Evolutionary conservation across 495 filamentous ascomycete genomes (phyloP).

Genomic region (Daldinia bambusicola): DNA sequence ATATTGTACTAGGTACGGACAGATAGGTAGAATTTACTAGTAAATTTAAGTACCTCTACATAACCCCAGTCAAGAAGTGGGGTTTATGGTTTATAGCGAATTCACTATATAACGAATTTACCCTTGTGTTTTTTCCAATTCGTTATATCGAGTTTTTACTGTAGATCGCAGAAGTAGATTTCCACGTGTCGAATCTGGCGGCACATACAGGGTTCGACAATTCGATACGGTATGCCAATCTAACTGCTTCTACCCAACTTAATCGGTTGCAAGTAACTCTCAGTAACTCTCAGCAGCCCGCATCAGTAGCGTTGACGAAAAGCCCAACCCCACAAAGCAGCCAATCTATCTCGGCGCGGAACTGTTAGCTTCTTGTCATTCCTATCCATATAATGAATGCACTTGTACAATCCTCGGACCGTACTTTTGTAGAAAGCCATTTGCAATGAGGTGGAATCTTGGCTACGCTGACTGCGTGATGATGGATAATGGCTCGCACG

Average conservation of each 20-base stretch:
- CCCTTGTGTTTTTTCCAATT: too few species aligned
- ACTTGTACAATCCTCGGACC: not conserved
- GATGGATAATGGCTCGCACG: conserved; percentile 32
- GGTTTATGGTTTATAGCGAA: too few species aligned
- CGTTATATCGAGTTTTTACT: too few species aligned
- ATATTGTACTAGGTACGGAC: too few species aligned
- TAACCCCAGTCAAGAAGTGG: too few species aligned
- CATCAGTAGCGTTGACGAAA: not conserved
- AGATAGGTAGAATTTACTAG: too few species aligned
- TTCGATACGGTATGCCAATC: conserved; percentile 6
- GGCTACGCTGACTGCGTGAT: conserved; percentile 18
- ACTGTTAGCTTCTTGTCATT: conserved; percentile 9
- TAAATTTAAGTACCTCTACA: too few species aligned
- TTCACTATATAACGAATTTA: too few species aligned
- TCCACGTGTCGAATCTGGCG: conserved; percentile 26
- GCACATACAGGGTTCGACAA: conserved; percentile 1
- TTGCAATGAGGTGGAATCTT: not conserved
- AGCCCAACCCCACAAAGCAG: conserved; percentile 2
- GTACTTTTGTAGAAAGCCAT: not conserved
- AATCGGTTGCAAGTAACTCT: not conserved
- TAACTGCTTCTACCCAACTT: conserved; percentile 7
- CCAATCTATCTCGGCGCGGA: not conserved
- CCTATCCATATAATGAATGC: not conserved
- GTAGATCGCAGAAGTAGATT: conserved; percentile 23
- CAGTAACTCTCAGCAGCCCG: not conserved